Percentiles rank a stretch among this genome's conserved stretches.
Conservation (phyloP, 2,329 filamentous ascomycete genomes). For the Neonectria hederae region DNA sequence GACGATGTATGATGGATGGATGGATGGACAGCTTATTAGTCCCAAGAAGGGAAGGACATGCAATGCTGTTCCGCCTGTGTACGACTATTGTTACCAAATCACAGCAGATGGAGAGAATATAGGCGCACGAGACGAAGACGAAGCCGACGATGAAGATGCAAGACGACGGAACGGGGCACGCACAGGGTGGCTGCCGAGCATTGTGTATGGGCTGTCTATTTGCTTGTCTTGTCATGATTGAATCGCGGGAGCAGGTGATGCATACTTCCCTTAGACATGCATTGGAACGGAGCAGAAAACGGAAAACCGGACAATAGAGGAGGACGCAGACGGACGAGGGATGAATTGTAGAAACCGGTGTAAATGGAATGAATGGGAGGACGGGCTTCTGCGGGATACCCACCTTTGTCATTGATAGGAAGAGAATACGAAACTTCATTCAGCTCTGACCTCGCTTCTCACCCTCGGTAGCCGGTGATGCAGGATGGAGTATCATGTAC, state of each 20-base stretch:
- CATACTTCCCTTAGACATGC: slow-evolving; percentile 21
- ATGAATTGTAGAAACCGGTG: slow-evolving; percentile 1
- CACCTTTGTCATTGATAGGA: slow-evolving; percentile 7
- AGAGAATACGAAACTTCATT: slow-evolving; percentile 5
- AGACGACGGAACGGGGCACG: not conserved
- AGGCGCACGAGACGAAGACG: not conserved
- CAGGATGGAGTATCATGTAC: not conserved
- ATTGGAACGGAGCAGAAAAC: slow-evolving; percentile 13
- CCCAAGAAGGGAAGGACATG: not conserved
- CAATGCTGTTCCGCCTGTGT: slow-evolving; percentile 13
- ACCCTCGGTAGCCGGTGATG: not conserved
- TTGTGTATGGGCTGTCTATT: slow-evolving; percentile 21
- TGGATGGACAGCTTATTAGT: not conserved
- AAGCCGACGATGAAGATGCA: slow-evolving; percentile 4
- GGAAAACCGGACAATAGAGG: not conserved
- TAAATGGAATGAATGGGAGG: not conserved
- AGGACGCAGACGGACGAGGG: not conserved
- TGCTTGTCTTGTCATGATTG: slow-evolving; percentile 22
- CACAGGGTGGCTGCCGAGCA: slow-evolving; percentile 10
- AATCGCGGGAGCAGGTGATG: slow-evolving; percentile 22
- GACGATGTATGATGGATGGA: slow-evolving; percentile 10
- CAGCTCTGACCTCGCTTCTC: not conserved
- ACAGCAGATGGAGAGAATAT: not conserved
- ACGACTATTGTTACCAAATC: slow-evolving; percentile 31
- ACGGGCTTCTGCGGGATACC: slow-evolving; percentile 6